phyloP scores from a whole-genome alignment of 257 asterid genomes.

The Plantago ovata region DNA sequence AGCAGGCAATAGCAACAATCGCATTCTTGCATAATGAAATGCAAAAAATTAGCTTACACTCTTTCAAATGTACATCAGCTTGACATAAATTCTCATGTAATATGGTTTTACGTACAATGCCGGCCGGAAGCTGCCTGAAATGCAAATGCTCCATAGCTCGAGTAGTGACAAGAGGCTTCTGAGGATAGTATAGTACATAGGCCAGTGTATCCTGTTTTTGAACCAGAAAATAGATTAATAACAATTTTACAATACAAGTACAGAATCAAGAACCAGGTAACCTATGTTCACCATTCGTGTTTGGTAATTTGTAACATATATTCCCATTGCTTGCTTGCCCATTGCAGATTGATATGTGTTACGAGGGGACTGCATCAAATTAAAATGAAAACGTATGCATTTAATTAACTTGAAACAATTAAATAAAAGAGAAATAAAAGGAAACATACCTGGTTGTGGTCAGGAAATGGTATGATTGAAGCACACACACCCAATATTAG shows the following conservation, averaged over 20 bases:
- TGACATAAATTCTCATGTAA: too few species aligned
- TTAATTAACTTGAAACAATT: too few species aligned
- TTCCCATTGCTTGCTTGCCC: slow-evolving; percentile 99
- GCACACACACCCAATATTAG: slow-evolving; percentile 96
- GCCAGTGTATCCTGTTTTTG: slow-evolving; percentile 98
- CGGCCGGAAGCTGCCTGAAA: slow-evolving; percentile 96
- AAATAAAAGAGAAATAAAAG: slow-evolving; percentile 18
- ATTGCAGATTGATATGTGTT: slow-evolving; percentile 98
- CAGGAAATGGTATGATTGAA: slow-evolving; percentile 96
- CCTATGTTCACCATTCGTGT: slow-evolving; percentile 99
- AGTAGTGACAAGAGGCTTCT: slow-evolving; percentile 93
- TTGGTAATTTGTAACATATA: slow-evolving; percentile 93
- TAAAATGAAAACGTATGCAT: too few species aligned
- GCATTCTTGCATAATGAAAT: too few species aligned
- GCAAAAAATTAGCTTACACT: too few species aligned
- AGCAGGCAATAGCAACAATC: slow-evolving; percentile 90
- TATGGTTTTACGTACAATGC: too few species aligned
- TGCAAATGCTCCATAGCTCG: slow-evolving; percentile 99
- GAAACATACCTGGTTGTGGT: slow-evolving; percentile 81
- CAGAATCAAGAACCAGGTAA: too few species aligned
- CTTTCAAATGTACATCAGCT: too few species aligned
- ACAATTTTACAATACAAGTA: slow-evolving; percentile 12
- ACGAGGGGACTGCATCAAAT: slow-evolving; percentile 92
- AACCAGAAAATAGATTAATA: too few species aligned
- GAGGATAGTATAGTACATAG: slow-evolving; percentile 92